These are phyloP conservation scores for Xylaria sp. DNA, from an alignment of 2,329 filamentous ascomycete genomes.

Conservation along the genomic window DNA sequence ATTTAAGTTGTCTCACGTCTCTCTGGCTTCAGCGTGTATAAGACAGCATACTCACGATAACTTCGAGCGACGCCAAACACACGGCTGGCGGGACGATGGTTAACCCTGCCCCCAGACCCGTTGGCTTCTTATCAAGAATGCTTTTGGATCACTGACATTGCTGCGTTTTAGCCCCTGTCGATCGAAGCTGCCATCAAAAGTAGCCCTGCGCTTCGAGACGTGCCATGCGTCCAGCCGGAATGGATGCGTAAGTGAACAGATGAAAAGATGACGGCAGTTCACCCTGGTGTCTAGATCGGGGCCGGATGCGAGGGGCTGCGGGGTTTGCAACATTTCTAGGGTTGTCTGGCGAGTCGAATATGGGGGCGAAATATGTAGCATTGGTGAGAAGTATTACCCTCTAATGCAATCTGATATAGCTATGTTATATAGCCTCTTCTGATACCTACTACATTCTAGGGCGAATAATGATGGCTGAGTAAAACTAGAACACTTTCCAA, in stretches of 20 bases:
- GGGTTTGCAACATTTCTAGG: too few species aligned
- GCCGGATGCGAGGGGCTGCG: too few species aligned
- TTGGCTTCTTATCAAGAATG: constrained; percentile 47
- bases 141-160: constrained; percentile 26
- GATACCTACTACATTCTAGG: too few species aligned
- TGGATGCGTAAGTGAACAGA: constrained; percentile 53
- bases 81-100: constrained; percentile 23
- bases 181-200: constrained; percentile 40
- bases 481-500: too few species aligned
- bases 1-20: too few species aligned
- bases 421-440: too few species aligned
- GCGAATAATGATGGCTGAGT: too few species aligned
- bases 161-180: constrained; percentile 33
- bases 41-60: constrained; percentile 38
- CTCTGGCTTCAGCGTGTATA: constrained; percentile 17
- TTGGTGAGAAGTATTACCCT: too few species aligned
- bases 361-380: too few species aligned
- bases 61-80: neutral
- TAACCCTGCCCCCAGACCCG: constrained; percentile 49
- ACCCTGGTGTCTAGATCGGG: too few species aligned
- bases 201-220: constrained; percentile 44
- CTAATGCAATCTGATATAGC: too few species aligned
- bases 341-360: too few species aligned
- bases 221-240: constrained; percentile 45
- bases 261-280: constrained; percentile 46